Percentiles rank a stretch among this genome's conserved stretches.
Conservation (phyloP, 257 asterid species). For the Coffea canephora region DNA sequence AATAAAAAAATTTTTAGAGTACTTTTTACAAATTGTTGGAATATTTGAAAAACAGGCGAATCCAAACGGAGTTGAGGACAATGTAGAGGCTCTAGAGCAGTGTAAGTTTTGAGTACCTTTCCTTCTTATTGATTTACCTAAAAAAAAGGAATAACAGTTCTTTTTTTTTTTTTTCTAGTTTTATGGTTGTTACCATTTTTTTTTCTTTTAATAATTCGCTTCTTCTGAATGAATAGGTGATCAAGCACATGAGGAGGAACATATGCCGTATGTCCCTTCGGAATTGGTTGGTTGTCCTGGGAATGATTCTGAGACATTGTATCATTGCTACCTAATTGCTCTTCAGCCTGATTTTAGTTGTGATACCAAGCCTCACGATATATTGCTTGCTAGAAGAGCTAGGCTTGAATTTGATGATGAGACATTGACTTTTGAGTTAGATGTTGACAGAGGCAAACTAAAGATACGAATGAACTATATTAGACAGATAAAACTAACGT, state of each 20-base stretch:
- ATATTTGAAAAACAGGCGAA: too few relatives aligned
- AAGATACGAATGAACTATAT: conserved; percentile 26
- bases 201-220: too few relatives aligned
- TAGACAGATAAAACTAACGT: conserved; percentile 31
- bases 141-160: not conserved
- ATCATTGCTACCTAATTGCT: conserved; percentile 51
- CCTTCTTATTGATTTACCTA: not conserved
- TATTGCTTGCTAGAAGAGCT: conserved; percentile 50
- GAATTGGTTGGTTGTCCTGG: conserved; percentile 48
- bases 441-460: conserved; percentile 48
- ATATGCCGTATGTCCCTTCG: conserved; percentile 43
- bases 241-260: conserved; percentile 38
- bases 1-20: too few relatives aligned
- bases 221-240: conserved; percentile 28
- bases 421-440: conserved; percentile 35
- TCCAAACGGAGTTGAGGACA: too few relatives aligned
- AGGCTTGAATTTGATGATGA: conserved; percentile 46
- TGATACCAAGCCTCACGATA: conserved; percentile 40
- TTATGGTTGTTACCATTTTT: too few relatives aligned
- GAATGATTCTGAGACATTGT: conserved; percentile 23
- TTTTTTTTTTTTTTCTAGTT: not conserved
- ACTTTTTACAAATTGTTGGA: too few relatives aligned
- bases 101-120: conserved; percentile 28
- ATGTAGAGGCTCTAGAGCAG: conserved; percentile 35
- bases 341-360: conserved; percentile 31